phyloP scores from a whole-genome alignment of 768 basidiomycete species.

The Mycena sanguinolenta region DNA sequence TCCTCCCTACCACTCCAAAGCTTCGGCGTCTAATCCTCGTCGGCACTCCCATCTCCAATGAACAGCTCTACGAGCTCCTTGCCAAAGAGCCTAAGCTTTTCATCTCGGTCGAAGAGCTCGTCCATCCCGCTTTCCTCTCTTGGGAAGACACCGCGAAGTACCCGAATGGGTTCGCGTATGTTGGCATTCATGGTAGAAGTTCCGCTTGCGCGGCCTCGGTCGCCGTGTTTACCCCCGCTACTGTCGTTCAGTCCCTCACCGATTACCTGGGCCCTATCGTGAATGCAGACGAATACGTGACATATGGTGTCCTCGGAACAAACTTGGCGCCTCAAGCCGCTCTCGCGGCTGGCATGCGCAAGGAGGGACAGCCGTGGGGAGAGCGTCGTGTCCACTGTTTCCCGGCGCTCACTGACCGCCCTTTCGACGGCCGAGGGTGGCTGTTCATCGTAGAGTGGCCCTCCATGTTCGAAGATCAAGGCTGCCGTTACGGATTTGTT shows the following conservation, averaged over 20 bases:
- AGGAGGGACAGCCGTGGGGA: conserved; percentile 34
- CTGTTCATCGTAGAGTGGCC: conserved; percentile 31
- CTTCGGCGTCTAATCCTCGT: conserved; percentile 45
- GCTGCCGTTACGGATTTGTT: conserved; percentile 9
- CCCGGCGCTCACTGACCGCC: conserved; percentile 6
- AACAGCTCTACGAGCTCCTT: conserved; percentile 42
- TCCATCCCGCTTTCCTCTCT: conserved; percentile 44
- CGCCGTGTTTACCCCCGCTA: conserved; percentile 45
- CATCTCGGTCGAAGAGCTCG: conserved; percentile 43
- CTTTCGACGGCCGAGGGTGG: conserved; percentile 36
- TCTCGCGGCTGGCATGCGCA: conserved; percentile 34
- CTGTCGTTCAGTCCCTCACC: conserved; percentile 42
- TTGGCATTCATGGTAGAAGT: not conserved
- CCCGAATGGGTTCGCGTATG: conserved; percentile 40
- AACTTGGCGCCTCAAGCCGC: conserved; percentile 32
- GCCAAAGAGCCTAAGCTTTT: conserved; percentile 43
- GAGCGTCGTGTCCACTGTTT: conserved; percentile 37
- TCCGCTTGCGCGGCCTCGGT: conserved; percentile 30
- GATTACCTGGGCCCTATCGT: conserved; percentile 24
- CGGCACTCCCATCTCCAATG: conserved; percentile 40
- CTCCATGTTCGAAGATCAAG: not conserved
- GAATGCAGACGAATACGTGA: not conserved
- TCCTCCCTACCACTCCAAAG: conserved; percentile 39
- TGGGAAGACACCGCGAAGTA: conserved; percentile 25
- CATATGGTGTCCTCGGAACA: not conserved